Evolutionary conservation across 768 basidiomycete species (phyloP).

Genomic region (Russula virescens): DNA sequence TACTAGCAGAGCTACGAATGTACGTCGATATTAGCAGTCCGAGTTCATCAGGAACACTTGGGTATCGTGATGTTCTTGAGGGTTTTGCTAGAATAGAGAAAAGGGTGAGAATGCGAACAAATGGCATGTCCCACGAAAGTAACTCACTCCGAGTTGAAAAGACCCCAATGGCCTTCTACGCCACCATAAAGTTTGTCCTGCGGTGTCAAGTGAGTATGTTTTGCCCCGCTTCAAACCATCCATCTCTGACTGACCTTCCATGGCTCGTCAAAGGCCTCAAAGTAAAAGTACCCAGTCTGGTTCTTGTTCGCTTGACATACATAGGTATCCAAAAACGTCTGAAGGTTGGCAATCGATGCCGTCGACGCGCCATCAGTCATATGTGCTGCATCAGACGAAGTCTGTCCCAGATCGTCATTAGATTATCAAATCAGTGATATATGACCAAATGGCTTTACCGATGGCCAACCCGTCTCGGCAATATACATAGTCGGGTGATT

Average conservation of each 20-base stretch:
- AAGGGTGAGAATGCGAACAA: conserved; percentile 18
- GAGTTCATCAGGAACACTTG: conserved; percentile 35
- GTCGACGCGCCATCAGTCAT: conserved; percentile 61
- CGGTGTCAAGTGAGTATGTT: not conserved
- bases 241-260: conserved; percentile 61
- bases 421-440: not conserved
- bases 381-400: conserved; percentile 53
- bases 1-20: not conserved
- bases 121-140: not conserved
- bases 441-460: conserved; percentile 37
- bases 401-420: conserved; percentile 32
- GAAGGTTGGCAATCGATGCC: conserved; percentile 57
- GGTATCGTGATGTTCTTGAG: conserved; percentile 71
- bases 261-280: conserved; percentile 74
- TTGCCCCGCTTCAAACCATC: not conserved
- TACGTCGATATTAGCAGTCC: not conserved
- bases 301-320: conserved; percentile 83
- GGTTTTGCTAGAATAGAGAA: conserved; percentile 45
- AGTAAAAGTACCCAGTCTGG: conserved; percentile 83
- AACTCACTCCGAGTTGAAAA: conserved; percentile 54
- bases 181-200: conserved; percentile 67
- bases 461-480: conserved; percentile 90
- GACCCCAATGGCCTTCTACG: conserved; percentile 70
- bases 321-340: conserved; percentile 82
- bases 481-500: conserved; percentile 84